Conservation (phyloP, 345 rosid species). For the Carallia brachiata region DNA sequence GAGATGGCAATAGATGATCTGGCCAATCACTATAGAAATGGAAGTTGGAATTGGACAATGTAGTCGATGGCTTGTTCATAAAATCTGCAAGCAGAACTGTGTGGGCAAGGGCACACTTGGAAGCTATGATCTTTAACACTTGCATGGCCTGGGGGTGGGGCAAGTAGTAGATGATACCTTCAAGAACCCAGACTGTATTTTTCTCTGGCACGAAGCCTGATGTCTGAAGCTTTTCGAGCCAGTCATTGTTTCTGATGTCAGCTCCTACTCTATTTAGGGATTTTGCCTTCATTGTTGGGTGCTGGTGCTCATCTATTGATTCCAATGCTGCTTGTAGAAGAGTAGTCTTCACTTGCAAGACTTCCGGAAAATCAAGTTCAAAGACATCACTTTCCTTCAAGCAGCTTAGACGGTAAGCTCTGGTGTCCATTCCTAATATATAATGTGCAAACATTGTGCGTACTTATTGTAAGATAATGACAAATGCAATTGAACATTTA, state of each 20-base stretch:
- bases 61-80: constrained; percentile 86
- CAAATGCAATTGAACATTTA: no score
- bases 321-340: constrained; percentile 62
- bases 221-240: constrained; percentile 74
- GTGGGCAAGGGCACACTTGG: constrained; percentile 53
- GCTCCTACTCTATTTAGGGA: constrained; percentile 81
- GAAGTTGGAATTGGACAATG: constrained; percentile 66
- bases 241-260: constrained; percentile 65
- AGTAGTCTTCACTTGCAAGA: constrained; percentile 64
- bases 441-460: no score
- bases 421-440: constrained; percentile 80
- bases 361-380: constrained; percentile 86
- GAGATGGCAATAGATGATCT: constrained; percentile 81
- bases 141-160: constrained; percentile 79
- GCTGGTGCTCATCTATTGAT: constrained; percentile 37
- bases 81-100: constrained; percentile 91
- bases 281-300: constrained; percentile 56
- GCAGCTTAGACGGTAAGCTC: constrained; percentile 81
- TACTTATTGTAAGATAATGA: no score
- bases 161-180: constrained; percentile 94
- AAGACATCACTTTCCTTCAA: constrained; percentile 68
- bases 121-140: constrained; percentile 79
- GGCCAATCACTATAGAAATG: constrained; percentile 97
- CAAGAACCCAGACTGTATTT: constrained; percentile 89
- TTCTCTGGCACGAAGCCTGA: constrained; percentile 68